phyloP scores from a whole-genome alignment of 148 eudicot genomes.

The Nyssa sinensis region DNA sequence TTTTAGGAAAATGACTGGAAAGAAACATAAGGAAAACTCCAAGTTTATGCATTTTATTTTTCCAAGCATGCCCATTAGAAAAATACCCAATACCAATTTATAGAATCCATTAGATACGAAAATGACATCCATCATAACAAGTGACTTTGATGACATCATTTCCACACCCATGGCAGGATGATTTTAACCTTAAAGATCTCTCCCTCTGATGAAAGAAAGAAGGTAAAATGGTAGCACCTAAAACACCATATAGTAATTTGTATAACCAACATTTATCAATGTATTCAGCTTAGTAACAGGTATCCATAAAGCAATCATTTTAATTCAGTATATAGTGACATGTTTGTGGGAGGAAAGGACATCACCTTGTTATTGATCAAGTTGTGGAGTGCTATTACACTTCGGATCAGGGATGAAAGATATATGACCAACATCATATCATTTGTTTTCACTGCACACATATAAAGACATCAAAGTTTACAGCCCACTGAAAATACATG shows the following conservation, averaged over 20 bases:
- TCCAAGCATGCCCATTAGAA: neutral
- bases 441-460: slow-evolving; percentile 65
- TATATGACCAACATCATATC: slow-evolving; percentile 85
- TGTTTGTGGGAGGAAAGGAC: neutral
- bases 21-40: neutral
- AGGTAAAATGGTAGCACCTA: neutral
- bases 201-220: neutral
- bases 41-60: neutral
- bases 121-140: neutral
- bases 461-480: neutral
- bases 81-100: neutral
- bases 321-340: neutral
- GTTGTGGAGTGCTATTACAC: slow-evolving; percentile 77
- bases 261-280: neutral
- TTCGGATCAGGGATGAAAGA: slow-evolving; percentile 66
- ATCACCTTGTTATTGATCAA: slow-evolving; percentile 79
- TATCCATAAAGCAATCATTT: neutral
- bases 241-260: neutral
- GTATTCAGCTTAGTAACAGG: neutral
- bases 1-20: neutral
- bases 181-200: neutral
- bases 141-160: neutral
- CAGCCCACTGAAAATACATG: neutral
- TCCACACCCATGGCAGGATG: neutral
- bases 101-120: neutral